A percentile compares a stretch with the other conserved stretches of the same genome.
phyloP scores from a whole-genome alignment of 495 filamentous ascomycete genomes.

The Pseudoneurospora amorphoporcata region DNA sequence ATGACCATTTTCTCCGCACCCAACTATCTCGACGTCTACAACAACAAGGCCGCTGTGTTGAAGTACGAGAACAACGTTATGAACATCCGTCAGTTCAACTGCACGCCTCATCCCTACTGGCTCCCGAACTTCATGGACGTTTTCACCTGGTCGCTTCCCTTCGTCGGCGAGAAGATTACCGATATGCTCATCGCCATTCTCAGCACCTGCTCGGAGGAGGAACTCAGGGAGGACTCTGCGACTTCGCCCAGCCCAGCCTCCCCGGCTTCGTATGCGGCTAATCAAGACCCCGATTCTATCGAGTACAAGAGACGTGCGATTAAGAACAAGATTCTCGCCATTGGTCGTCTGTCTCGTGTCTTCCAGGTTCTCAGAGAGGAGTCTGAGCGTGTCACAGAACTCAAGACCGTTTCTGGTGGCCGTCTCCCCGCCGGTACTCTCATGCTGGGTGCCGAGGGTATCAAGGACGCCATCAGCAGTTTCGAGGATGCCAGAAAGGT shows the following conservation, averaged over 20 bases:
- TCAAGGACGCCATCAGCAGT: constrained; percentile 95
- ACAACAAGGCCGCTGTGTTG: constrained; percentile 97
- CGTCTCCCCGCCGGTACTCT: constrained; percentile 89
- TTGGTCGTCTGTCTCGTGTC: constrained; percentile 90
- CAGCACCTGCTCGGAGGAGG: constrained; percentile 95
- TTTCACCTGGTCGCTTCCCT: constrained; percentile 97
- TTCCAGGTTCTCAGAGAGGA: constrained; percentile 98
- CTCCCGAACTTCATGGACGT: constrained; percentile 99
- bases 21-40: constrained; percentile 99
- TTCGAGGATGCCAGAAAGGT: constrained; percentile 99
- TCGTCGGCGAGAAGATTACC: constrained; percentile 98
- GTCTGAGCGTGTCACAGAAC: constrained; percentile 89
- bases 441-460: constrained; percentile 95
- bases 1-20: constrained; percentile 99
- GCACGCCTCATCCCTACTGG: constrained; percentile 98
- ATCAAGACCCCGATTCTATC: constrained; percentile 66
- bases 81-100: constrained; percentile 99
- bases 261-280: constrained; percentile 40
- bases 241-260: constrained; percentile 56
- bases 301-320: constrained; percentile 92
- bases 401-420: constrained; percentile 93
- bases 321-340: constrained; percentile 99
- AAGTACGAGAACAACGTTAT: constrained; percentile 99
- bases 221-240: constrained; percentile 66
- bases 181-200: constrained; percentile 99